Base-by-base conservation (phyloP, 139 green algal species). In the Coelastrella sp. region DNA sequence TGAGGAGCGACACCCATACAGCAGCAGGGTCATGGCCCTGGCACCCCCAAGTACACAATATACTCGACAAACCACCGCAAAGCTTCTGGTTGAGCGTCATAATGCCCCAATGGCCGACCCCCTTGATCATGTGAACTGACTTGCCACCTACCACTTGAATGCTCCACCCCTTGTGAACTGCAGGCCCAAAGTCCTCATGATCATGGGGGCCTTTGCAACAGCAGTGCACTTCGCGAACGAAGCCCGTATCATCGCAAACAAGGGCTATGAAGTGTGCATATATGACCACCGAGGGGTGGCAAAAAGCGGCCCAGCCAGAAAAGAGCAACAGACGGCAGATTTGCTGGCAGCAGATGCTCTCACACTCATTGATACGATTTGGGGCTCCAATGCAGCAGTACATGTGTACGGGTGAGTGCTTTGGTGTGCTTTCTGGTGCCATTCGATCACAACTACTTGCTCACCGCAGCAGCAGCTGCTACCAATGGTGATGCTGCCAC, bases 261-360 rank as follows among this genome's bases (percentile, higher is more conserved):
- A 78, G 6, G 88, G 80, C 27, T 66, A 91, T 20, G 79, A 91
- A 59, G 87, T 82, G 9, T 49, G 74, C 25, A 80, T 84, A 35
- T 88, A 82, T 61, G 88, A 91, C 61, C 88, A 91, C 79, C 72
- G 88, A 19, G 88, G 88, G 8, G 88, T 91, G 6, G 88, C 73
- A 57, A 88, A 79, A 15, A 79, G 68, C 6, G 65, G 84, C 5
- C 84, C 84, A 63, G 66, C 65, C 9, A 58, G 66, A 24, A 85
- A 85, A 27, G 85, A 90, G 22, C 60, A 86, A 9, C 87, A 90
- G 87, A 86, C 76, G 4, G 25, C 87, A 14, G 49, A 24, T 11
- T 24, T 82, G 87, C 65, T 91, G 10, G 87, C 87, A 60, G 63
- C 35, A 73, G 87, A 91, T 56, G 78, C 78, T n/a, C 20, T 87